A percentile compares a stretch with the other conserved stretches of the same genome.
These are phyloP conservation scores for Debaryomyces prosopidis DNA, from an alignment of 805 yeast species.

Conservation along the genomic window DNA sequence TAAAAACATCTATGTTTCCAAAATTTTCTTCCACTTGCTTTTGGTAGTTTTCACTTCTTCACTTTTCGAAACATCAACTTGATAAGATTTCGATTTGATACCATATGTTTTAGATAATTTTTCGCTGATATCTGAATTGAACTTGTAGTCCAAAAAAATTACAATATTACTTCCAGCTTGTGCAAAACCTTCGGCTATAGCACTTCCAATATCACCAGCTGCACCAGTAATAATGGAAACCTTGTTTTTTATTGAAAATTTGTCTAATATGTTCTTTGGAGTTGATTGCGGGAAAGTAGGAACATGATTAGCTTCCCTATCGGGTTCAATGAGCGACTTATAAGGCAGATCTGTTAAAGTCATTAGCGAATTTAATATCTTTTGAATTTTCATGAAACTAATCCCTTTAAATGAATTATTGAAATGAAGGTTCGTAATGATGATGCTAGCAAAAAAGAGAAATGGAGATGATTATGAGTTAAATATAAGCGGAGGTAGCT, in stretches of 20 bases:
- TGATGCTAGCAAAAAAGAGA: too few relatives aligned
- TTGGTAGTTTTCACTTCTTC: constrained; percentile 15
- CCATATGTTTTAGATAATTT: constrained; percentile 20
- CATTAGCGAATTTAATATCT: background rate
- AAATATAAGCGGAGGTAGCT: too few relatives aligned
- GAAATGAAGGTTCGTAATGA: too few relatives aligned
- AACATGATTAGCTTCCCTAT: background rate
- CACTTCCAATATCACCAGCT: constrained; percentile 30
- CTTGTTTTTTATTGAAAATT: constrained; percentile 19
- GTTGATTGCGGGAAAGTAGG: background rate
- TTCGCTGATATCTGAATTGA: constrained; percentile 17
- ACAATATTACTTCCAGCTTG: constrained; percentile 26
- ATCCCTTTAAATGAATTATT: too few relatives aligned
- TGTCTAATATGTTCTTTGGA: constrained; percentile 1
- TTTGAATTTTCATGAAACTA: too few relatives aligned
- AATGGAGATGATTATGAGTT: too few relatives aligned
- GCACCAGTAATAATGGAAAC: constrained; percentile 32
- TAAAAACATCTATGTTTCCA: constrained; percentile 21
- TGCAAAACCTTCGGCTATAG: constrained; percentile 27
- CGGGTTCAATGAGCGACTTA: background rate
- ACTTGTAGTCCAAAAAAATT: constrained; percentile 25
- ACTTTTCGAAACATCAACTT: constrained; percentile 16
- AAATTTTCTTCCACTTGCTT: constrained; percentile 17
- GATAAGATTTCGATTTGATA: constrained; percentile 23
- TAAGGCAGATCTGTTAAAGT: background rate